Base-by-base conservation (phyloP, 495 filamentous ascomycete species). In the Penicillium argentinense region DNA sequence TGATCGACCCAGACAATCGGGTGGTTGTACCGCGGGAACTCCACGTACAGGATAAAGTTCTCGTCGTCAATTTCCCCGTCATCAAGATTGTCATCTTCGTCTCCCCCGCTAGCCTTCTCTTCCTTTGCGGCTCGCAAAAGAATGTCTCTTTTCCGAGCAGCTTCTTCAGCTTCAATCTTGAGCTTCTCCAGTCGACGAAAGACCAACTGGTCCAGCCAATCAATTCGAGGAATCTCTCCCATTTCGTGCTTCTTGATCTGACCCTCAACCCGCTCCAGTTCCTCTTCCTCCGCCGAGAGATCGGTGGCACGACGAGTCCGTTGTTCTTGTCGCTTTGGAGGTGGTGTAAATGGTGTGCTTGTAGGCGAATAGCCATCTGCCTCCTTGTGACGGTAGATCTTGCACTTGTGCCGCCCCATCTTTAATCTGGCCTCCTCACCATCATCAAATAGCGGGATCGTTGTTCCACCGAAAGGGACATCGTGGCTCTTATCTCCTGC, bases 191-290 rank as follows among this genome's bases (percentile, higher is more conserved):
- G 75, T 32, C 84, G 84, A 28, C 90, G 85, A 60, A 95, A 97
- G 5, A 95, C 89, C 47, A 97, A 74, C 51, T 91, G 86, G 60
- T 99, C 93, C 39, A 99, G 79, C 93, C 93, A 97, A 60, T 95
- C 90, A 33, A 93, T 85, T 12, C 88, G 79, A 3, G 87, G 84
- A 11, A 99, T 91, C 56, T 97, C 92, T 17, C 89, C 89, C 84
- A 97, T 93, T 62, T 99, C 93, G 56, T 97, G 95, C 64, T 96
- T 95, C 71, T 99, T 99, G 56, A 99, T 86, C 36, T 97, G 59
- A 41, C 82, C 83, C 61, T 95, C 89, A 30, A 97, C 74, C 12
- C 91, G 75, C 48, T 93, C 88, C 32, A 92, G 68, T 64, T 97
- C 91, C 28, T 84, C 74, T 25, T 80, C 79, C 56, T 89, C 85